phyloP scores from a whole-genome alignment of 1,284 basidiomycete species.

The Spongispora temasekensis region DNA sequence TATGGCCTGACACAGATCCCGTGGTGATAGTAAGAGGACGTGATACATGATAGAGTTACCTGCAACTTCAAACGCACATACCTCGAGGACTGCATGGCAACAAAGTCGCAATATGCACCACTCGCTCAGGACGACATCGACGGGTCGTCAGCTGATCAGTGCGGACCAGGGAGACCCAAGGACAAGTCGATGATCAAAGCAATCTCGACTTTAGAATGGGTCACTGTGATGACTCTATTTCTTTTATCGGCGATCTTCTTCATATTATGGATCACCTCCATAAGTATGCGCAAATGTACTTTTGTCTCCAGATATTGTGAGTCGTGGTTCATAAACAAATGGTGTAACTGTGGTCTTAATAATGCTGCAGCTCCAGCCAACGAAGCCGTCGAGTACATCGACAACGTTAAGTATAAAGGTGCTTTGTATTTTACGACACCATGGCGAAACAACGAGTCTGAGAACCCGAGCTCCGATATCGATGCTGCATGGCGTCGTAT shows the following conservation, averaged over 20 bases:
- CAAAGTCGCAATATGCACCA: too few relatives aligned
- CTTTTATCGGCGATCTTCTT: not conserved
- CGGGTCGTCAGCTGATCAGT: too few relatives aligned
- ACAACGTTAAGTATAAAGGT: constrained; percentile 4
- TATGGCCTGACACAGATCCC: too few relatives aligned
- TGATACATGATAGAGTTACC: too few relatives aligned
- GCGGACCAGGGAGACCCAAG: too few relatives aligned
- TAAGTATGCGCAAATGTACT: not conserved
- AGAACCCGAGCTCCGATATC: constrained; percentile 8
- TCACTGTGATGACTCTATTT: not conserved
- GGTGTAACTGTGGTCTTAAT: not conserved
- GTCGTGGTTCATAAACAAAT: not conserved
- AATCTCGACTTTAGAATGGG: too few relatives aligned
- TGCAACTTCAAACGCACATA: too few relatives aligned
- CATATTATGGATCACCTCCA: constrained; percentile 6
- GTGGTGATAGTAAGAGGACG: too few relatives aligned
- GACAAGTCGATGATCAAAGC: too few relatives aligned
- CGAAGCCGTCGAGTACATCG: constrained; percentile 9
- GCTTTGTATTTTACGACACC: not conserved
- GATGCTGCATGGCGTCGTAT: constrained; percentile 14
- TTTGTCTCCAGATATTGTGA: constrained; percentile 7
- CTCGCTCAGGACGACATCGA: too few relatives aligned
- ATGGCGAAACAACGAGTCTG: constrained; percentile 6
- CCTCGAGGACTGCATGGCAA: too few relatives aligned
- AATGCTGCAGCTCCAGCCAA: constrained; percentile 6